Conservation (phyloP, 2,329 filamentous ascomycete species). For the Claviceps sp. region DNA sequence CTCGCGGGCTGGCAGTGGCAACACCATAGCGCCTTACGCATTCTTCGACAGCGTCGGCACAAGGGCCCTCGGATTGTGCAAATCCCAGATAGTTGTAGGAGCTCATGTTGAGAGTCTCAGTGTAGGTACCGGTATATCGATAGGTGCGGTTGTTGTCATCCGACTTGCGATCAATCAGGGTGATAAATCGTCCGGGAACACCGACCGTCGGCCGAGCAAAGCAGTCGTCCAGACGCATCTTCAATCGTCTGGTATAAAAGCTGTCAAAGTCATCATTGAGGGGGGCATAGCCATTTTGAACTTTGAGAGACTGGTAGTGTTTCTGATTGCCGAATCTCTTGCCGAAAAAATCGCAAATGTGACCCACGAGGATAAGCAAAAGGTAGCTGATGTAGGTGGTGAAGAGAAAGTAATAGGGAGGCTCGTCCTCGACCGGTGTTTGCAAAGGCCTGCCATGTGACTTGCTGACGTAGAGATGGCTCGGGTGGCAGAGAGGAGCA, state of each 20-base stretch:
- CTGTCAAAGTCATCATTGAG: constrained; percentile 98
- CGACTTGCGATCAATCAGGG: constrained; percentile 78
- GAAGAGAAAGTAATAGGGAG: constrained; percentile 90
- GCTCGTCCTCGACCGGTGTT: constrained; percentile 82
- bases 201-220: constrained; percentile 87
- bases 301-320: constrained; percentile 67
- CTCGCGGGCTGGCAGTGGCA: constrained; percentile 65
- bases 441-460: constrained; percentile 71
- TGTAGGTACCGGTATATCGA: constrained; percentile 76
- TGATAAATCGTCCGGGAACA: constrained; percentile 89
- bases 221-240: constrained; percentile 91
- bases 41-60: constrained; percentile 84
- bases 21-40: constrained; percentile 76
- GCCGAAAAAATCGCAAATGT: constrained; percentile 94
- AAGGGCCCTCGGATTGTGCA: constrained; percentile 92
- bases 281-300: constrained; percentile 80
- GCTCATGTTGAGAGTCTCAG: constrained; percentile 95
- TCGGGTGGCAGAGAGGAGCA: constrained; percentile 65
- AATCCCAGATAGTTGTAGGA: constrained; percentile 99
- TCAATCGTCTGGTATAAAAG: constrained; percentile 87
- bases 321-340: constrained; percentile 83
- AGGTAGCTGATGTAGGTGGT: constrained; percentile 98
- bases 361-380: constrained; percentile 86
- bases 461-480: constrained; percentile 79
- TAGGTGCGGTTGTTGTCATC: constrained; percentile 88